Evolutionary conservation across 148 eudicot species (phyloP).

Genomic region (Persicaria tinctoria): DNA sequence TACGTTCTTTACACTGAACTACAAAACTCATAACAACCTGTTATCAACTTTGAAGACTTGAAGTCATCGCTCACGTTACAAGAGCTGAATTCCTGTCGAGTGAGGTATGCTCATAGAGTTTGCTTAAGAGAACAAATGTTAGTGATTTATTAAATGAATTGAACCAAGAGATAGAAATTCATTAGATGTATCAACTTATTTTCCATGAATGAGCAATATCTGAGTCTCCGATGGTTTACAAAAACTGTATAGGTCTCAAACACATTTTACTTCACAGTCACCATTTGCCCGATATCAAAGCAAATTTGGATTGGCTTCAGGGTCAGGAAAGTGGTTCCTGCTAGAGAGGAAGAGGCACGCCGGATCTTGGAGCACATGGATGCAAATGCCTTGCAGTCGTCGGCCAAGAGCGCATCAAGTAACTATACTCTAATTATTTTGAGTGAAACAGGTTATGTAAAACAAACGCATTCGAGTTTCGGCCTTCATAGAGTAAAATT

Average conservation of each 20-base stretch:
- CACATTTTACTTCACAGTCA: conserved; percentile 84
- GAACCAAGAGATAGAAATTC: too few relatives aligned
- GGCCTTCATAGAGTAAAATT: background rate
- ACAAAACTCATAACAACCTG: too few relatives aligned
- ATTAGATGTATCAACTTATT: too few relatives aligned
- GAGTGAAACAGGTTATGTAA: background rate
- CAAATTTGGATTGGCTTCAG: conserved; percentile 31
- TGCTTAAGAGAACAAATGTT: too few relatives aligned
- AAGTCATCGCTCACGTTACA: too few relatives aligned
- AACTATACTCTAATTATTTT: background rate
- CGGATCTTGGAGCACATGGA: conserved; percentile 60
- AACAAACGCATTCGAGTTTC: background rate
- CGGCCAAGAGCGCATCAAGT: conserved; percentile 17
- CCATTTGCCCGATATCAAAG: conserved; percentile 62
- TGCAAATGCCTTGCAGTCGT: conserved; percentile 44
- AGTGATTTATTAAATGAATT: too few relatives aligned
- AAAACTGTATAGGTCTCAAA: conserved; percentile 50
- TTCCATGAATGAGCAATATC: too few relatives aligned
- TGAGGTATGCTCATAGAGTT: too few relatives aligned
- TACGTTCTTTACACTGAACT: conserved; percentile 78
- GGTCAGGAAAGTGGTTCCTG: conserved; percentile 73
- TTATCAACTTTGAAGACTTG: too few relatives aligned
- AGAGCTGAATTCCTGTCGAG: too few relatives aligned
- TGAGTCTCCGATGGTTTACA: background rate
- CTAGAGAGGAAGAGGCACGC: conserved; percentile 84